Conservation (phyloP, 2,329 filamentous ascomycete species). For the Magnaporthales sp. region DNA sequence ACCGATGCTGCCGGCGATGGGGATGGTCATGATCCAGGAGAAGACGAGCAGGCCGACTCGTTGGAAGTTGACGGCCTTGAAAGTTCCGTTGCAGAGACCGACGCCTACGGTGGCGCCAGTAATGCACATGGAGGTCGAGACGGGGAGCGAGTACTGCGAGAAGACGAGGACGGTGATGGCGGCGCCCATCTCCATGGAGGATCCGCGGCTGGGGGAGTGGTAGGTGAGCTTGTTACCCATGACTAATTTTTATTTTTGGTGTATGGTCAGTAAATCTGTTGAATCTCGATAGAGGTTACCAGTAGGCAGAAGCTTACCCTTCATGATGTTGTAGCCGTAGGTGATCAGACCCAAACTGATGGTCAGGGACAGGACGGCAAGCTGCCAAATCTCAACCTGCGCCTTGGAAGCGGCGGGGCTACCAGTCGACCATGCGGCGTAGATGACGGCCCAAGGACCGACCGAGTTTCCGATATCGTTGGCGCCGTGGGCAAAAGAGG, state of each 20-base stretch:
- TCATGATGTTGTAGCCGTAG: slow-evolving; percentile 81
- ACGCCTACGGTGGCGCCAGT: slow-evolving; percentile 73
- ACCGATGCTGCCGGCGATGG: slow-evolving; percentile 48
- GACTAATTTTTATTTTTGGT: slow-evolving; percentile 32
- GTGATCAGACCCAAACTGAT: slow-evolving; percentile 63
- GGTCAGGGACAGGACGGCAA: slow-evolving; percentile 56
- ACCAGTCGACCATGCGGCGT: slow-evolving; percentile 58
- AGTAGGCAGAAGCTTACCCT: slow-evolving; percentile 47
- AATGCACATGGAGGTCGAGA: slow-evolving; percentile 74
- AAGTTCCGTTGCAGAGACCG: slow-evolving; percentile 64
- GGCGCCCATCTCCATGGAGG: slow-evolving; percentile 73
- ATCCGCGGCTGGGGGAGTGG: slow-evolving; percentile 47
- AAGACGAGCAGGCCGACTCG: slow-evolving; percentile 59
- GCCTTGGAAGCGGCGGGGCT: slow-evolving; percentile 52
- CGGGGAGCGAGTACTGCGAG: slow-evolving; percentile 66
- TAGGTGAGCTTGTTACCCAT: slow-evolving; percentile 79
- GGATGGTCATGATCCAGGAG: slow-evolving; percentile 60
- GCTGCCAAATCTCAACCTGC: slow-evolving; percentile 65
- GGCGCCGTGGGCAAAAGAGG: slow-evolving; percentile 60
- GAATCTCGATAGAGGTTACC: too few species aligned
- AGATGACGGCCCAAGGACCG: slow-evolving; percentile 63
- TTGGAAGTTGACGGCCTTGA: slow-evolving; percentile 69
- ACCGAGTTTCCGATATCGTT: slow-evolving; percentile 70
- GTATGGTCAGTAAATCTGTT: background rate
- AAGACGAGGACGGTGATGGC: slow-evolving; percentile 69